These are phyloP conservation scores for Madurella mycetomatis DNA, from an alignment of 2,329 filamentous ascomycete species.

Conservation along the genomic window DNA sequence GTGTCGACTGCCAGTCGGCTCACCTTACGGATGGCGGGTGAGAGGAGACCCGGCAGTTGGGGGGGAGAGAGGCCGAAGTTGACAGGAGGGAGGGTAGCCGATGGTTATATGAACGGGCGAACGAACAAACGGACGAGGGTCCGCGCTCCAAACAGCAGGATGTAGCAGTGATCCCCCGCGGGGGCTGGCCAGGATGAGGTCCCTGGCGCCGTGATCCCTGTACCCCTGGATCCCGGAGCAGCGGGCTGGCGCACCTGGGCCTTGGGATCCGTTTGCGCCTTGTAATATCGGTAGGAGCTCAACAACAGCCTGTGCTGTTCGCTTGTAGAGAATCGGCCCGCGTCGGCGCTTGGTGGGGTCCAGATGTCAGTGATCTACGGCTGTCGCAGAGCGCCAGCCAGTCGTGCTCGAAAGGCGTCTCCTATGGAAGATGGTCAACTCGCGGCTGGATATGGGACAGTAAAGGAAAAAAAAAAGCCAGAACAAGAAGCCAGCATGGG, in stretches of 20 bases:
- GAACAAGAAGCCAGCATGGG: background rate
- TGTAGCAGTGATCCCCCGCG: slow-evolving; percentile 20
- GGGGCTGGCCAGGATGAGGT: slow-evolving; percentile 18
- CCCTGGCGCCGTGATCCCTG: slow-evolving; percentile 21
- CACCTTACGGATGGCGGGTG: slow-evolving; percentile 30
- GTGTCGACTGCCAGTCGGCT: slow-evolving; percentile 37
- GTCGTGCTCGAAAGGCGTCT: no score
- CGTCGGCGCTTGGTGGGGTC: slow-evolving; percentile 15
- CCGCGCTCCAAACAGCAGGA: slow-evolving; percentile 21
- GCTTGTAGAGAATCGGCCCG: slow-evolving; percentile 19
- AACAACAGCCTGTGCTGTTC: slow-evolving; percentile 25
- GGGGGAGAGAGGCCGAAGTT: slow-evolving; percentile 28
- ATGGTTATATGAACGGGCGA: slow-evolving; percentile 29
- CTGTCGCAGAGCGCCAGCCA: no score
- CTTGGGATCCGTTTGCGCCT: slow-evolving; percentile 11
- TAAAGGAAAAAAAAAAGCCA: background rate
- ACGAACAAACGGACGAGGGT: slow-evolving; percentile 18
- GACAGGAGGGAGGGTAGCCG: slow-evolving; percentile 25
- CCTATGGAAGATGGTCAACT: no score
- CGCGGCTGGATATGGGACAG: slow-evolving; percentile 4
- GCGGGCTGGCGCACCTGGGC: slow-evolving; percentile 24
- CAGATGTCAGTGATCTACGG: background rate
- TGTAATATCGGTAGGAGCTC: slow-evolving; percentile 5
- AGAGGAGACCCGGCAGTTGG: slow-evolving; percentile 33
- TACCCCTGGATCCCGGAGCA: slow-evolving; percentile 25